These are phyloP conservation scores for Carallia pectinifolia DNA, from an alignment of 345 rosid species.

Conservation along the genomic window DNA sequence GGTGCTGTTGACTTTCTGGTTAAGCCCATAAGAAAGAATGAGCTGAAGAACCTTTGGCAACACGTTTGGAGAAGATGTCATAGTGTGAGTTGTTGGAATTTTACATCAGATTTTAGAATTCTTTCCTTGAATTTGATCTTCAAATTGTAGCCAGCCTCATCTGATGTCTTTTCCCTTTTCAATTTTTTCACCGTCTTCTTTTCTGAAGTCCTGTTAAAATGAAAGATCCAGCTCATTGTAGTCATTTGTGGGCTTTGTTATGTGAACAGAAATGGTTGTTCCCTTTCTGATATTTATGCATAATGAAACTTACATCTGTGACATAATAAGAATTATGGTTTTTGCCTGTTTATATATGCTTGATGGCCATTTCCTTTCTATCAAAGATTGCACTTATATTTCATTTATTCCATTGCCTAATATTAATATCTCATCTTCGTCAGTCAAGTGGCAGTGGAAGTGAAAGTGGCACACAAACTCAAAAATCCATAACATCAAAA, in stretches of 20 bases:
- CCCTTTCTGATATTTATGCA: background rate
- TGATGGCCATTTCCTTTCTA: background rate
- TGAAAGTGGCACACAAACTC: conserved; percentile 41
- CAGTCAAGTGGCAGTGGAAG: conserved; percentile 52
- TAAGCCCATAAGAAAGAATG: conserved; percentile 33
- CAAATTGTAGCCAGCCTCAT: background rate
- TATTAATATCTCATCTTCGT: conserved; percentile 14
- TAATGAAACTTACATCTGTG: background rate
- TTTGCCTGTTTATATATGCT: background rate
- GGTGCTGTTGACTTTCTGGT: conserved; percentile 32
- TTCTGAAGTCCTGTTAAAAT: background rate
- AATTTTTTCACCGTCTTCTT: background rate
- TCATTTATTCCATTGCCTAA: conserved; percentile 4
- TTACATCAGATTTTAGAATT: conserved; percentile 5
- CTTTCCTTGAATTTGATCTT: background rate
- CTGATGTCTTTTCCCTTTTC: background rate
- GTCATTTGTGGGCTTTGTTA: background rate
- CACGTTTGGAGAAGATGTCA: conserved; percentile 31
- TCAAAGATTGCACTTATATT: background rate
- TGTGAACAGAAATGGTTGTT: background rate
- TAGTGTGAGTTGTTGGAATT: conserved; percentile 13
- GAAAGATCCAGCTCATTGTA: background rate
- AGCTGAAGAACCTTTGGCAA: conserved; percentile 31
- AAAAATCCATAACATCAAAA: conserved; percentile 41
- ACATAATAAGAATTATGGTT: background rate